These are phyloP conservation scores for Sarocladium strictum DNA, from an alignment of 2,329 filamentous ascomycete species.

Conservation along the genomic window DNA sequence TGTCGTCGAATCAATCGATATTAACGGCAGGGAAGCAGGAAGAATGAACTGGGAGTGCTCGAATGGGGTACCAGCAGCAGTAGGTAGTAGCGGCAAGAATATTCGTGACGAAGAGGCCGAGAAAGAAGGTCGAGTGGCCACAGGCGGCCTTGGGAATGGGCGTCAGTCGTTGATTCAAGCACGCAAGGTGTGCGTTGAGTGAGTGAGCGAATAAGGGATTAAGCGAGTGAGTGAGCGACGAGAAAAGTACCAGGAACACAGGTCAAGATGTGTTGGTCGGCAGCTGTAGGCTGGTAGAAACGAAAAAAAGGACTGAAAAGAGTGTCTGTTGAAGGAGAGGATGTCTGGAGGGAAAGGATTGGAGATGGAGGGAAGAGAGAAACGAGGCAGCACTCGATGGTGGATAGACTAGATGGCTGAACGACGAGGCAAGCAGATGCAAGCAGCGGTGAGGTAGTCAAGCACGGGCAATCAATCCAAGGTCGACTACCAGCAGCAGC, in stretches of 20 bases:
- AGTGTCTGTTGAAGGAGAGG: not conserved
- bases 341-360: not conserved
- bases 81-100: not conserved
- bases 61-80: not conserved
- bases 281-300: not conserved
- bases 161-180: not conserved
- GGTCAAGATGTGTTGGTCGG: not conserved
- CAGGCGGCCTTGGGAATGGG: not conserved
- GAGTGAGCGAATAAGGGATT: not conserved
- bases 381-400: not conserved
- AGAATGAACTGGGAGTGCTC: not conserved
- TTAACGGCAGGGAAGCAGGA: not conserved
- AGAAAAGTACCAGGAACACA: not conserved
- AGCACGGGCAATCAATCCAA: not conserved
- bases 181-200: not conserved
- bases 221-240: not conserved
- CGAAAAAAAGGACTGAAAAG: not conserved
- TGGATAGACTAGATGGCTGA: not conserved
- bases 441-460: not conserved
- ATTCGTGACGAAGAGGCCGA: not conserved
- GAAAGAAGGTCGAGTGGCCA: constrained; percentile 1
- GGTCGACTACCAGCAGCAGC: not conserved
- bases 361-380: constrained; percentile 12
- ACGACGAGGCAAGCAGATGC: not conserved
- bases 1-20: not conserved